Conservation (phyloP, 768 basidiomycete genomes). For the Lentinula aciculospora region DNA sequence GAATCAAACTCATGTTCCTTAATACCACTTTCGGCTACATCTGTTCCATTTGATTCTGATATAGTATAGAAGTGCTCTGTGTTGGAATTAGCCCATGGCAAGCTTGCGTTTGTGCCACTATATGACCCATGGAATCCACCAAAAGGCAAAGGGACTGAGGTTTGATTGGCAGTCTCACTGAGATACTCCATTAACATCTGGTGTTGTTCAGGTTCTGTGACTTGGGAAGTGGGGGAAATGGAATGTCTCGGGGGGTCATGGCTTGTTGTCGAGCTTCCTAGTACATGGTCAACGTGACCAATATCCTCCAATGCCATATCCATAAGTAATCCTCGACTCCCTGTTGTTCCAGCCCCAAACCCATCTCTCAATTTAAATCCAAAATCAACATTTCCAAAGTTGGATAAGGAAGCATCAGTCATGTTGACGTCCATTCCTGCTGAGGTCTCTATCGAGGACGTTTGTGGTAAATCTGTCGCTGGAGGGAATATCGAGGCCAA, state of each 20-base stretch:
- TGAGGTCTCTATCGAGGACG: not conserved
- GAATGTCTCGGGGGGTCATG: not conserved
- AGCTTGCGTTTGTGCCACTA: not conserved
- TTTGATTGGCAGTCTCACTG: constrained; percentile 13
- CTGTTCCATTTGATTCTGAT: not conserved
- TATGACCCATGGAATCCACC: not conserved
- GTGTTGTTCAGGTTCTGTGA: not conserved
- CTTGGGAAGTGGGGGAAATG: not conserved
- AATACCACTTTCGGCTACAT: not conserved
- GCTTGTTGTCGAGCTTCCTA: constrained; percentile 13
- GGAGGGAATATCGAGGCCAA: not conserved
- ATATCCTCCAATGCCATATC: constrained; percentile 5
- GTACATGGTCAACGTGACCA: not conserved
- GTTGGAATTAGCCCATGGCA: not conserved
- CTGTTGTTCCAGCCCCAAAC: constrained; percentile 2
- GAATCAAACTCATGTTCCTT: not conserved
- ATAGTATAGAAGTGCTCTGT: not conserved
- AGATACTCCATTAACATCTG: constrained; percentile 25
- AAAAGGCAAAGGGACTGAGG: not conserved
- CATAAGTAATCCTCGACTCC: not conserved
- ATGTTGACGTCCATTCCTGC: not conserved
- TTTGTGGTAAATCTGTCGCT: not conserved
- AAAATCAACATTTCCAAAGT: not conserved
- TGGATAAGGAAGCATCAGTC: not conserved
- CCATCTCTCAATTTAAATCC: not conserved